phyloP scores from a whole-genome alignment of 192 early-diverging fungal genomes.

The Phycomyces blakesleeanus region DNA sequence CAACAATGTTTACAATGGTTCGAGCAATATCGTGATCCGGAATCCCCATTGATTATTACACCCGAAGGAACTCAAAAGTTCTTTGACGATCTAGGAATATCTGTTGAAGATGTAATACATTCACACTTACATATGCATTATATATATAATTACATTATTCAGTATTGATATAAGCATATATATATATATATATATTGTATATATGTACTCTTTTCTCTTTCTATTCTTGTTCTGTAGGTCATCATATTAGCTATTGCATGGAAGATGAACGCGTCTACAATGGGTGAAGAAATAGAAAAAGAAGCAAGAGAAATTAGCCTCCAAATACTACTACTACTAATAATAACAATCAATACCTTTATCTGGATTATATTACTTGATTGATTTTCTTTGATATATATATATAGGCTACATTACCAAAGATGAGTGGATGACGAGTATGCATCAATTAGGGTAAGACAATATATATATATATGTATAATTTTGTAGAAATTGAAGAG shows the following conservation, averaged over 20 bases:
- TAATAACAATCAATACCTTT: neutral
- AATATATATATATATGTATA: too few species aligned
- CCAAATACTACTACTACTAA: neutral
- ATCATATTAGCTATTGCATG: constrained; percentile 25
- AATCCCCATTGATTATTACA: constrained; percentile 17
- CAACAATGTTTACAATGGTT: constrained; percentile 25
- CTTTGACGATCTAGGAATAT: constrained; percentile 24
- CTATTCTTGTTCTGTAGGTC: neutral
- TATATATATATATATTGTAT: neutral
- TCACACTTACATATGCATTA: neutral
- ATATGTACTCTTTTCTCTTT: neutral
- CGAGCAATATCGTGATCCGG: constrained; percentile 26
- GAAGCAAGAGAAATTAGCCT: neutral
- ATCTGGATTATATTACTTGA: neutral
- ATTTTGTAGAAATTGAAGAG: too few species aligned
- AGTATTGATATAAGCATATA: neutral
- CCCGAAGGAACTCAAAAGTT: constrained; percentile 30
- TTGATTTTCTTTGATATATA: too few species aligned
- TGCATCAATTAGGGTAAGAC: constrained; percentile 25
- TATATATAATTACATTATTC: too few species aligned
- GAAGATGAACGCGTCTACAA: constrained; percentile 26
- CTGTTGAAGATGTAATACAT: constrained; percentile 30
- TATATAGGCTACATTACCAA: constrained; percentile 28
- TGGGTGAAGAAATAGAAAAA: constrained; percentile 23
- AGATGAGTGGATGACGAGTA: constrained; percentile 34